Evolutionary conservation across 2,329 filamentous ascomycete genomes (phyloP).

Genomic region (Fusarium chlamydosporum): DNA sequence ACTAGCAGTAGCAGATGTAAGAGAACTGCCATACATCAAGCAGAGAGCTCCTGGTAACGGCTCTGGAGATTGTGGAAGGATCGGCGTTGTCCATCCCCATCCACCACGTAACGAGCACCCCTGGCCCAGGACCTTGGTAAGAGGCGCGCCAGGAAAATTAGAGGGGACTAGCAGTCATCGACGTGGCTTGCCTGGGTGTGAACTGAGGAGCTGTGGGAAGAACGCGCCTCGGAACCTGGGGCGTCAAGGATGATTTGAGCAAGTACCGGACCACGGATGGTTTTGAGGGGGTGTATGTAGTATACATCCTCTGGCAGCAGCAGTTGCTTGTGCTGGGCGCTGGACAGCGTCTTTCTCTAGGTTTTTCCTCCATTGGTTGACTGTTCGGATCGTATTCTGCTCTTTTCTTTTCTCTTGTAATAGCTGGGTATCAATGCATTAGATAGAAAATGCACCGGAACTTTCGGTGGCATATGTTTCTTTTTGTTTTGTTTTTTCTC

Average conservation of each 20-base stretch:
- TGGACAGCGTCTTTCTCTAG: constrained; percentile 38
- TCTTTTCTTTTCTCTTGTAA: constrained; percentile 22
- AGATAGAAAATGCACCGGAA: constrained; percentile 5
- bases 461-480: not conserved
- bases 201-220: constrained; percentile 28
- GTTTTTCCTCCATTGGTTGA: constrained; percentile 23
- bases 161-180: constrained; percentile 45
- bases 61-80: constrained; percentile 48
- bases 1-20: constrained; percentile 20
- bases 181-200: constrained; percentile 50
- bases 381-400: constrained; percentile 26
- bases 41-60: constrained; percentile 41
- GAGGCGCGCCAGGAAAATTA: constrained; percentile 47
- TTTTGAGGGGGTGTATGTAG: constrained; percentile 43
- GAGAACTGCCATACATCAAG: constrained; percentile 23
- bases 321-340: constrained; percentile 38
- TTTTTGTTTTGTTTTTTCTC: not conserved
- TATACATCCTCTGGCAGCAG: constrained; percentile 29
- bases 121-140: constrained; percentile 49
- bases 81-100: constrained; percentile 44
- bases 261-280: constrained; percentile 35
- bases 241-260: constrained; percentile 39
- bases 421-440: constrained; percentile 37
- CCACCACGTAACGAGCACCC: constrained; percentile 42
- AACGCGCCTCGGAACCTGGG: constrained; percentile 38